Conservation (phyloP, 305 asterid genomes). For the Fraxinus ornus region DNA sequence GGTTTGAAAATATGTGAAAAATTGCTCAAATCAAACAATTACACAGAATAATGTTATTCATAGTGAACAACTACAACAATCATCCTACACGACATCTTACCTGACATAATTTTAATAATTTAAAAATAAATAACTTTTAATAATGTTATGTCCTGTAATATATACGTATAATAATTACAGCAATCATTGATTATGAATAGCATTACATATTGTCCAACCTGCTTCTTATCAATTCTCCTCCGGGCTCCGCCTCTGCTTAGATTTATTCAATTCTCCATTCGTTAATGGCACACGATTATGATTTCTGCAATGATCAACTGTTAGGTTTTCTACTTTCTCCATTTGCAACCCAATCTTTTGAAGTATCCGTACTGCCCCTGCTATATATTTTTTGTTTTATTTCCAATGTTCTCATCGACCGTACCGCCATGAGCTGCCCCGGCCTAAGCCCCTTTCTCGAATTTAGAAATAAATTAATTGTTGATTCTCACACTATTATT, state of each 20-base stretch:
- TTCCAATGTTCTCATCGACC: no score
- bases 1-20: background rate
- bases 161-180: background rate
- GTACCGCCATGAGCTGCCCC: background rate
- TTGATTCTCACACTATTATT: background rate
- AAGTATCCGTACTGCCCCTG: no score
- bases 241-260: background rate
- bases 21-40: no score
- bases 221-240: background rate
- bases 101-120: no score
- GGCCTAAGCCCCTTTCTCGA: background rate
- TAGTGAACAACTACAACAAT: no score
- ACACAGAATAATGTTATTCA: no score
- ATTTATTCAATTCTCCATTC: background rate
- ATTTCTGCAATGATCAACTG: background rate
- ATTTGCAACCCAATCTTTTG: background rate
- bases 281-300: background rate
- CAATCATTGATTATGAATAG: no score
- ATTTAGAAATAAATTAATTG: background rate
- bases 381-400: no score
- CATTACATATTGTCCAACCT: background rate
- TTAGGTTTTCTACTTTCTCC: background rate
- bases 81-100: no score
- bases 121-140: background rate
- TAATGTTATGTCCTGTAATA: background rate